Conservation (phyloP, 129 eudicot genomes). For the Lactuca saligna region DNA sequence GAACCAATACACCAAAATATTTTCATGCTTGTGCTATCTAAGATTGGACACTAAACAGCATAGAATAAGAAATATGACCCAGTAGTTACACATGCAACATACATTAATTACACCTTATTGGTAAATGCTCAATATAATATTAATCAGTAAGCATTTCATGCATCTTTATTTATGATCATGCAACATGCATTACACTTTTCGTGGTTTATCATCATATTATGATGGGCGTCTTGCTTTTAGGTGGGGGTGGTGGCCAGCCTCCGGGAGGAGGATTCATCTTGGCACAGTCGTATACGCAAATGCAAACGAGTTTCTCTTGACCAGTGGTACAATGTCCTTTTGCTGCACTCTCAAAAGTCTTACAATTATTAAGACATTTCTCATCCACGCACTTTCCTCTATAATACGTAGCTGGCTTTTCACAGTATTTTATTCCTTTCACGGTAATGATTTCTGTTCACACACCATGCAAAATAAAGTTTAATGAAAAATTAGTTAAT, state of each 20-base stretch:
- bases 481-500: not conserved
- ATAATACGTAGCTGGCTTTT: conserved; percentile 11
- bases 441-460: not conserved
- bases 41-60: not conserved
- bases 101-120: not conserved
- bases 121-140: not conserved
- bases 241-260: not conserved
- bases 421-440: conserved; percentile 3
- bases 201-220: not conserved
- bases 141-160: not conserved
- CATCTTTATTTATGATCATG: not conserved
- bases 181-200: not conserved
- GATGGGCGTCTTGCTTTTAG: not conserved
- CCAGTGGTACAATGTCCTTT: conserved; percentile 18
- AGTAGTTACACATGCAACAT: too few species aligned
- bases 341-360: conserved; percentile 14
- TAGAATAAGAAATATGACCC: too few species aligned
- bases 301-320: conserved; percentile 14
- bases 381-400: conserved; percentile 18
- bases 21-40: not conserved
- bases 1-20: not conserved
- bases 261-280: conserved; percentile 3
- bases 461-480: not conserved
- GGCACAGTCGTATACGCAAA: conserved; percentile 26
- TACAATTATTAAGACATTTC: conserved; percentile 2